Conservation (phyloP, 208 protist species). For the Eutreptiella sp. region DNA sequence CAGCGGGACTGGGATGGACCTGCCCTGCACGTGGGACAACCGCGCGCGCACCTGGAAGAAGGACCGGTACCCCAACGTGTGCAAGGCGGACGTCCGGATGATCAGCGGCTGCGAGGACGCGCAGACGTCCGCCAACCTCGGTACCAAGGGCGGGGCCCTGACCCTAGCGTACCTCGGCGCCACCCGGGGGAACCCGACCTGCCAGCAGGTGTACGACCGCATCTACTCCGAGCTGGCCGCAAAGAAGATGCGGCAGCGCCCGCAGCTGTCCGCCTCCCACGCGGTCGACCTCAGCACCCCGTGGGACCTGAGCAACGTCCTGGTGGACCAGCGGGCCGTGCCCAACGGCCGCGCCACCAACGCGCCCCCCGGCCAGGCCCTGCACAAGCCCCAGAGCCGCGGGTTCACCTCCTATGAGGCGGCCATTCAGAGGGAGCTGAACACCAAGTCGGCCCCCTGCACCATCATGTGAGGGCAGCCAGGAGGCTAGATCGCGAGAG, state of each 20-base stretch:
- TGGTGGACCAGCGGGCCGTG: too few relatives aligned
- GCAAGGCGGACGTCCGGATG: constrained; percentile 19
- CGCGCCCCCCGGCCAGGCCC: too few relatives aligned
- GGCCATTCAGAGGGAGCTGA: too few relatives aligned
- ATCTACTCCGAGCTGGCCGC: constrained; percentile 18
- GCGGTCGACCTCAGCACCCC: constrained; percentile 24
- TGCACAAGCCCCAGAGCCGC: too few relatives aligned
- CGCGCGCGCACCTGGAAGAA: too few relatives aligned
- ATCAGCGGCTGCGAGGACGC: constrained; percentile 22
- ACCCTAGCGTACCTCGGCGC: constrained; percentile 40
- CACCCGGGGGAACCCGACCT: constrained; percentile 8
- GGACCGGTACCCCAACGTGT: too few relatives aligned
- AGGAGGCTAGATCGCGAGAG: too few relatives aligned
- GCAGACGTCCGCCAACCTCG: constrained; percentile 25
- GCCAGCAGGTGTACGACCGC: constrained; percentile 11
- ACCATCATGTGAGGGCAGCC: too few relatives aligned
- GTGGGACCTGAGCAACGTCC: too few relatives aligned
- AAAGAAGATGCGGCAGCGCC: constrained; percentile 26
- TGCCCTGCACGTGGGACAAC: constrained; percentile 48
- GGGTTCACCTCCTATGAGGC: too few relatives aligned
- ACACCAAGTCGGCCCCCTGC: too few relatives aligned
- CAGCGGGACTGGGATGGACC: constrained; percentile 24
- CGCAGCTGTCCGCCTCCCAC: constrained; percentile 22
- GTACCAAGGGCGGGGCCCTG: constrained; percentile 61
- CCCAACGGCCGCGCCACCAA: too few relatives aligned